Conservation (phyloP, 1,284 basidiomycete species). For the Tilletiopsis washingtonensis region DNA sequence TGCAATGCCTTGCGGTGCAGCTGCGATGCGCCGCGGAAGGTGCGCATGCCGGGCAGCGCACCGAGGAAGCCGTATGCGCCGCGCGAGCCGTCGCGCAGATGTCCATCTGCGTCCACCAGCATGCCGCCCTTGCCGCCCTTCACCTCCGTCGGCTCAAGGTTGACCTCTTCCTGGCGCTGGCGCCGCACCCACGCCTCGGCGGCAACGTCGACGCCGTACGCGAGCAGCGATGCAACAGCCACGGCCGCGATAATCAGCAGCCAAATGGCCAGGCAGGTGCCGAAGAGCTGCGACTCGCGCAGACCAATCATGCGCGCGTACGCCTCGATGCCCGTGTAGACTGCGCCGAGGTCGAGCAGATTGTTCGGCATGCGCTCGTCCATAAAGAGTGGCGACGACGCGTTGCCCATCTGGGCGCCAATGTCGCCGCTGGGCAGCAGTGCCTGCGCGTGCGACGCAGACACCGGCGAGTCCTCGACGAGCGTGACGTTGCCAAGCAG, state of each 20-base stretch:
- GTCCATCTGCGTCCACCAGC: neutral
- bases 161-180: neutral
- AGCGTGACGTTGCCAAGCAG: slow-evolving; percentile 25
- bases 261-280: slow-evolving; percentile 73
- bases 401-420: slow-evolving; percentile 58
- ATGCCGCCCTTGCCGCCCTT: neutral
- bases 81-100: neutral
- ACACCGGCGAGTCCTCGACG: slow-evolving; percentile 14
- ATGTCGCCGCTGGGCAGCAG: slow-evolving; percentile 26
- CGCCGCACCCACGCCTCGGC: neutral
- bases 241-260: slow-evolving; percentile 67
- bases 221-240: slow-evolving; percentile 60
- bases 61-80: neutral
- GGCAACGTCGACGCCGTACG: slow-evolving; percentile 53
- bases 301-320: slow-evolving; percentile 74
- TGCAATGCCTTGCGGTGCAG: slow-evolving; percentile 50
- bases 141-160: neutral
- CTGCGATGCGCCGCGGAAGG: too few species aligned
- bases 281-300: slow-evolving; percentile 72
- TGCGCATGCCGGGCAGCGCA: neutral
- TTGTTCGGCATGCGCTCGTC: slow-evolving; percentile 61
- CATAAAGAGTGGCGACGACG: slow-evolving; percentile 68
- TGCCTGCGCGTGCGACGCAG: slow-evolving; percentile 8
- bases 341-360: slow-evolving; percentile 55
- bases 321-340: slow-evolving; percentile 60